Percentiles rank a stretch among this genome's conserved stretches.
These are phyloP conservation scores for Cryphonectria nitschkei DNA, from an alignment of 2,329 filamentous ascomycete species.

Conservation along the genomic window DNA sequence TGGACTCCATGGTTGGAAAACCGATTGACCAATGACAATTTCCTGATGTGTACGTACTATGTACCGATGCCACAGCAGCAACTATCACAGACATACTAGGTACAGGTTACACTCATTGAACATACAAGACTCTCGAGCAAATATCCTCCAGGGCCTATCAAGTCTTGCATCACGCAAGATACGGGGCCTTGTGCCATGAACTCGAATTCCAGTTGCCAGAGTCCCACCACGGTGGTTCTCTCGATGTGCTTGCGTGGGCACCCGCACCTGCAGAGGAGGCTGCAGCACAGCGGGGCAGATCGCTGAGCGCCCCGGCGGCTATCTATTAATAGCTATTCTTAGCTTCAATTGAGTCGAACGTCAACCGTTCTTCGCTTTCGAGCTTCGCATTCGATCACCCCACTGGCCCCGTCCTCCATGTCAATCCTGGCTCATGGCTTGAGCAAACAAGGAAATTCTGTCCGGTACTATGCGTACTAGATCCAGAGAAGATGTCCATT, in stretches of 20 bases:
- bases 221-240: neutral
- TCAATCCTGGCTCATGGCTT: neutral
- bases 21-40: neutral
- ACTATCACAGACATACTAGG: neutral
- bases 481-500: neutral
- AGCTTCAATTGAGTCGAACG: constrained; percentile 6
- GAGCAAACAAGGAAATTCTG: neutral
- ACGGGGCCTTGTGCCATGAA: neutral
- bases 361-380: constrained; percentile 6
- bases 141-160: neutral
- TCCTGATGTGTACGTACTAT: neutral
- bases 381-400: neutral
- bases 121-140: neutral
- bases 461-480: neutral
- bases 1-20: neutral
- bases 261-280: constrained; percentile 3
- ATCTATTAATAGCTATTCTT: constrained; percentile 14
- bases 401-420: neutral
- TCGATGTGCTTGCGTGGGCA: neutral
- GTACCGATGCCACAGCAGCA: neutral
- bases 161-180: neutral
- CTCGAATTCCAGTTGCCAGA: neutral
- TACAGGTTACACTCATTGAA: neutral
- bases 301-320: neutral
- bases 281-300: constrained; percentile 13